Evolutionary conservation across 2,329 filamentous ascomycete species (phyloP), one percentile per base, ranked within the genome.

Genomic region (Domatiomyces globalis): DNA sequence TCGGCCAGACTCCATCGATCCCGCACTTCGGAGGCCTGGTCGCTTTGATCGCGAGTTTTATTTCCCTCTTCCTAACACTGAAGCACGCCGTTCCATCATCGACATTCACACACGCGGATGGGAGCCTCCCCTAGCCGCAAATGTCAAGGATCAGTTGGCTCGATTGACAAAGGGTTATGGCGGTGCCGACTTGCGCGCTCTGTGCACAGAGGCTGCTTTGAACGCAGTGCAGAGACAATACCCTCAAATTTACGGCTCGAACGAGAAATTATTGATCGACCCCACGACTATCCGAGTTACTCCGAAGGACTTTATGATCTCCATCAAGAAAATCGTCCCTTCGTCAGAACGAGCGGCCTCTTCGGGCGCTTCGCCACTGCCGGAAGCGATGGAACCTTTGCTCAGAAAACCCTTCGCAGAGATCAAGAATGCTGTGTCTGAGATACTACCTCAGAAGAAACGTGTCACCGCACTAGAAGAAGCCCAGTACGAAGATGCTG

Each of bases 21-120:
- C 90, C 59, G 90, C 90, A n/a, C 76, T 98, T 53, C 84, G 92
- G 54, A 83, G 90, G 48, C 90, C 92, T 18, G 94, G 92, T 44
- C 84, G 92, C 49, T 98, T 98, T 63, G 92, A 98, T 65, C 78
- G 92, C 66, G 94, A 98, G 67, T 98, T 98, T 62, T 96, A 96
- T 71, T 98, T 98, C 64, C 89, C 92, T 0, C 73, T 98, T 29
- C 92, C 92, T 0, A 86, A 90, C 60, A 74, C 82, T 3, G 80
- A 85, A 42, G 88, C 81, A 19, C 81, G 92, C 55, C 83, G 85
- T 57, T 78, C 87, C 4, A 98, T 98, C 61, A 77, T 98, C 53
- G 84, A 95, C 57, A 98, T 98, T 53, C 88, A 98, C 65, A 98
- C 92, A 5, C 84, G 85, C 64, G 87, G 87, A 56, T 98, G 92